Percentiles rank a stretch among this genome's conserved stretches.
phyloP scores from a whole-genome alignment of 345 rosid genomes.

The Toxicodendron radicans region DNA sequence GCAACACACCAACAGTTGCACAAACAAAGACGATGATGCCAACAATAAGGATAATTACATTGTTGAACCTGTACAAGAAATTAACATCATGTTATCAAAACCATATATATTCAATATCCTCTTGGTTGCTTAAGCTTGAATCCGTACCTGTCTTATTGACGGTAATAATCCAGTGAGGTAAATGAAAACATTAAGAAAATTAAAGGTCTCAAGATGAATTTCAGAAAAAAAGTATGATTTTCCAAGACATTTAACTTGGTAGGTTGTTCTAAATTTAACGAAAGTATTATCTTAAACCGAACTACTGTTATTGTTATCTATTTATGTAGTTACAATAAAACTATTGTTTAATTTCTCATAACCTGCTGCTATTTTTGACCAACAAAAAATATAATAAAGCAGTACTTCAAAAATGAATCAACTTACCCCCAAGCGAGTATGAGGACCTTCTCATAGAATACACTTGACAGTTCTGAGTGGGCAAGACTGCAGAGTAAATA shows the following conservation, averaged over 20 bases:
- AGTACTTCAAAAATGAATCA: background rate
- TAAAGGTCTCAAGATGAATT: background rate
- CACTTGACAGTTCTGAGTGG: slow-evolving; percentile 89
- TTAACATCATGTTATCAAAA: slow-evolving; percentile 7
- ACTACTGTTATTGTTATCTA: background rate
- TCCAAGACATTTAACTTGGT: slow-evolving; percentile 6
- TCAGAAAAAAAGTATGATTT: background rate
- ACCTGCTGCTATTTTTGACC: background rate
- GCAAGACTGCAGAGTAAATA: slow-evolving; percentile 66
- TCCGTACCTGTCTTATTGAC: background rate
- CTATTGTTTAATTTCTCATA: background rate
- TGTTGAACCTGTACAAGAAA: slow-evolving; percentile 63
- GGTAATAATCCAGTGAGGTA: background rate
- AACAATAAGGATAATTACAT: slow-evolving; percentile 55
- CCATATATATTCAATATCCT: background rate
- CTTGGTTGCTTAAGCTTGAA: background rate
- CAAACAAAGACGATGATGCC: slow-evolving; percentile 72
- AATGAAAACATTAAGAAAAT: background rate
- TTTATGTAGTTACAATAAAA: background rate
- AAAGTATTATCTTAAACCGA: background rate
- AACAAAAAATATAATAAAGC: background rate
- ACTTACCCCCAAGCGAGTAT: slow-evolving; percentile 87
- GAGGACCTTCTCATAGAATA: slow-evolving; percentile 96
- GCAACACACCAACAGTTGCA: slow-evolving; percentile 89
- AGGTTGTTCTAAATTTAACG: background rate